Conservation (phyloP, 116 monocot species). For the Papilionanthe hybrid region DNA sequence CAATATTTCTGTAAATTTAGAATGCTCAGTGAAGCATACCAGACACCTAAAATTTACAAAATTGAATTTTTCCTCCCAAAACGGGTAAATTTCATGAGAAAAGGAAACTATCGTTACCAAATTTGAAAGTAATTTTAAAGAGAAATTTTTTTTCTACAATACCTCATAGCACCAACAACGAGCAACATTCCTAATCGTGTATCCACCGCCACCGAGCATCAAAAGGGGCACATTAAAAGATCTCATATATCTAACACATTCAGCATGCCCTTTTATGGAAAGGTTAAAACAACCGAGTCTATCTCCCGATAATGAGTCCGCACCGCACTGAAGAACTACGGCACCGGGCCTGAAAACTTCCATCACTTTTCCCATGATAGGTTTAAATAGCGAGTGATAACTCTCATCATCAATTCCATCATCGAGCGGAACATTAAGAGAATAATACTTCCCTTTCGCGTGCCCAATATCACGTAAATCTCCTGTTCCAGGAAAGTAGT, state of each 20-base stretch:
- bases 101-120: not conserved
- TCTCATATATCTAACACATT: constrained; percentile 53
- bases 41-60: not conserved
- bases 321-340: constrained; percentile 74
- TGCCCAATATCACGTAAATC: constrained; percentile 48
- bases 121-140: not conserved
- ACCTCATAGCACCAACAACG: constrained; percentile 84
- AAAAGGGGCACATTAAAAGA: constrained; percentile 70
- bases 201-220: constrained; percentile 66
- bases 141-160: not conserved
- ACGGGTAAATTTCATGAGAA: not conserved
- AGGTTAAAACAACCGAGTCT: constrained; percentile 67
- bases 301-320: constrained; percentile 67
- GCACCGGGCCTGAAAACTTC: constrained; percentile 63
- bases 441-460: constrained; percentile 62
- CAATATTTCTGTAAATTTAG: not conserved
- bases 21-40: not conserved
- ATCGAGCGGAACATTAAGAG: constrained; percentile 69
- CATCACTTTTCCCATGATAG: constrained; percentile 69
- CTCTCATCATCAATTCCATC: constrained; percentile 80
- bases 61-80: not conserved
- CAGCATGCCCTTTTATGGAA: constrained; percentile 59
- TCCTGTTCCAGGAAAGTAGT: constrained; percentile 70
- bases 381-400: constrained; percentile 59
- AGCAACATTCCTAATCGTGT: constrained; percentile 71